Evolutionary conservation across 2,329 filamentous ascomycete genomes (phyloP).

Genomic region (Chaetomium strumarium): DNA sequence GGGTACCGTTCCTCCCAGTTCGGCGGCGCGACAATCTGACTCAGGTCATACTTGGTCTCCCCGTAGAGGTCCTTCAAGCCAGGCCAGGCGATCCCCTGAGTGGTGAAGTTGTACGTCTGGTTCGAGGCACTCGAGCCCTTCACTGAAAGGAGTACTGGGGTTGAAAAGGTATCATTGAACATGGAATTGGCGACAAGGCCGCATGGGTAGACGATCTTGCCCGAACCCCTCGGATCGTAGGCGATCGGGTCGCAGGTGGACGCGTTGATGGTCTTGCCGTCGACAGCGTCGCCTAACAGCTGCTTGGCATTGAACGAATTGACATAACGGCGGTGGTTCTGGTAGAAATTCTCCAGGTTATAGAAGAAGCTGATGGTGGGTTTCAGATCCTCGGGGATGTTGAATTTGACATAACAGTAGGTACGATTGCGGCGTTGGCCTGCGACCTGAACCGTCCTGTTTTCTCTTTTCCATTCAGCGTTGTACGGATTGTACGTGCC

Average conservation of each 20-base stretch:
- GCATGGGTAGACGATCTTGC: slow-evolving; percentile 83
- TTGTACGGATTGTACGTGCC: slow-evolving; percentile 20
- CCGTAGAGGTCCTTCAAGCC: slow-evolving; percentile 79
- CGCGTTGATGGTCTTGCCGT: slow-evolving; percentile 52
- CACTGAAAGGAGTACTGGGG: slow-evolving; percentile 56
- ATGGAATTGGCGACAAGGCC: slow-evolving; percentile 93
- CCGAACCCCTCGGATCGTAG: slow-evolving; percentile 38
- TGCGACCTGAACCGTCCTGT: slow-evolving; percentile 37
- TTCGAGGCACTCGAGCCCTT: slow-evolving; percentile 33
- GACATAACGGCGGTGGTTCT: slow-evolving; percentile 96
- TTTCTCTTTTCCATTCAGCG: slow-evolving; percentile 38
- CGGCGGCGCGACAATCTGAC: slow-evolving; percentile 70
- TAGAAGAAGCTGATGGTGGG: slow-evolving; percentile 92
- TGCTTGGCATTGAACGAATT: slow-evolving; percentile 81
- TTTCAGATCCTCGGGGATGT: slow-evolving; percentile 70
- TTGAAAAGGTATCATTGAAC: slow-evolving; percentile 87
- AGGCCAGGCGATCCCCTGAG: slow-evolving; percentile 77
- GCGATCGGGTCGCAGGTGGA: slow-evolving; percentile 73
- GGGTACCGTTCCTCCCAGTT: slow-evolving; percentile 75
- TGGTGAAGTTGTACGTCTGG: slow-evolving; percentile 67
- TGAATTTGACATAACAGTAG: slow-evolving; percentile 71
- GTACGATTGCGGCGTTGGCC: slow-evolving; percentile 34
- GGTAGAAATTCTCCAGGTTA: slow-evolving; percentile 94
- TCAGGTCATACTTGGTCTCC: slow-evolving; percentile 56
- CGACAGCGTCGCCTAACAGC: slow-evolving; percentile 63